Conservation (phyloP, 345 rosid genomes). For the Gossypium stocksii region DNA sequence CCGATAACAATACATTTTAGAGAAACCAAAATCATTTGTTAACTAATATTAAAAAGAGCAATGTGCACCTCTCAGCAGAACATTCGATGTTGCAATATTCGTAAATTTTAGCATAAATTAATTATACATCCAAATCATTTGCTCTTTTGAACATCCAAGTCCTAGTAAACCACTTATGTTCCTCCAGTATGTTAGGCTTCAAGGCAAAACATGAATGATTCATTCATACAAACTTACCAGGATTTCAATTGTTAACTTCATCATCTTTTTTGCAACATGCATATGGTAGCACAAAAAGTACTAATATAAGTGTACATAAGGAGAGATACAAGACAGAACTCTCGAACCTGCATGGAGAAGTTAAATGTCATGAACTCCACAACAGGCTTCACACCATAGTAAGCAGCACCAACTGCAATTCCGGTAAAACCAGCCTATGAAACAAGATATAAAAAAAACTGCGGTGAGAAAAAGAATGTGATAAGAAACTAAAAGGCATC, state of each 20-base stretch:
- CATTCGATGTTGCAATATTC: not conserved
- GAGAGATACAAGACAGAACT: not conserved
- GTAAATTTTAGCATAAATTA: not conserved
- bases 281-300: not conserved
- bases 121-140: not conserved
- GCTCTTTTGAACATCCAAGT: not conserved
- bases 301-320: not conserved
- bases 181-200: not conserved
- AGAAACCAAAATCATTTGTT: not conserved
- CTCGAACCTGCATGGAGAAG: constrained; percentile 86
- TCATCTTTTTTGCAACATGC: not conserved
- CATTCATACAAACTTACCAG: not conserved
- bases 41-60: not conserved
- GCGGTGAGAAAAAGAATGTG: not conserved
- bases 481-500: not conserved
- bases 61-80: not conserved
- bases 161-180: not conserved
- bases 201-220: not conserved
- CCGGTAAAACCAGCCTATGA: constrained; percentile 95
- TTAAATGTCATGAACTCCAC: constrained; percentile 94
- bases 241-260: not conserved
- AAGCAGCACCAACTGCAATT: constrained; percentile 96
- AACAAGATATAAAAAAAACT: not conserved
- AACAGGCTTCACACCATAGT: constrained; percentile 75
- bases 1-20: not conserved